Conservation (phyloP, 2,329 filamentous ascomycete species). For the Ustilaginoidea virens region DNA sequence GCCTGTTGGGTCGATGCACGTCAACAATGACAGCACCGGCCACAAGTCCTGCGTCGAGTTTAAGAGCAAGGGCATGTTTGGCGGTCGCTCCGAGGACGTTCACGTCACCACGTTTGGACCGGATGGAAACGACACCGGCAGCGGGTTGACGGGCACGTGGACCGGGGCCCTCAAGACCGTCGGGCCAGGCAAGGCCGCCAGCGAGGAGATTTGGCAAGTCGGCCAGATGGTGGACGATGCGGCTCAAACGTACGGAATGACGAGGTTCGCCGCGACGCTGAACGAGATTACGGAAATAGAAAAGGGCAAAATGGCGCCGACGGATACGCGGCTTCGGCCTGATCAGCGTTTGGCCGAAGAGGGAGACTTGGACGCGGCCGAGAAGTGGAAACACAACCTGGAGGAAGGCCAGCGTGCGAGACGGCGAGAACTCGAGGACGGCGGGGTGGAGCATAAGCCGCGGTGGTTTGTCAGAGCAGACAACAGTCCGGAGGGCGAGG, state of each 20-base stretch:
- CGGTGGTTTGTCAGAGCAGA: conserved; percentile 70
- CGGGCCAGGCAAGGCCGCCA: conserved; percentile 43
- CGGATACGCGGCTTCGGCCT: conserved; percentile 69
- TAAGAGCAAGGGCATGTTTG: conserved; percentile 93
- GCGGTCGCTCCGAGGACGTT: conserved; percentile 83
- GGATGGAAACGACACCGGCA: conserved; percentile 48
- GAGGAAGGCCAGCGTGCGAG: conserved; percentile 75
- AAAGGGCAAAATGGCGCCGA: conserved; percentile 56
- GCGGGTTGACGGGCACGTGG: conserved; percentile 72
- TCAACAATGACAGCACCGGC: conserved; percentile 71
- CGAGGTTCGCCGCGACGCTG: conserved; percentile 67
- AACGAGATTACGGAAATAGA: conserved; percentile 83
- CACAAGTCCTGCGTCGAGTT: conserved; percentile 80
- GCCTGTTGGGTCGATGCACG: conserved; percentile 77
- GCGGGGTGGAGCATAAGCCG: conserved; percentile 56
- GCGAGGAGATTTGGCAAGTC: conserved; percentile 61
- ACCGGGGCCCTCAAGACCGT: conserved; percentile 56
- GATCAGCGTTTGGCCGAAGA: conserved; percentile 78
- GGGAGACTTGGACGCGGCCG: conserved; percentile 69
- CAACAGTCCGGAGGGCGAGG: conserved; percentile 42
- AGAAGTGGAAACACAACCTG: conserved; percentile 65
- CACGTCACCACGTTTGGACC: conserved; percentile 55
- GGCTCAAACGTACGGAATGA: conserved; percentile 72
- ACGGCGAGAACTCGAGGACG: conserved; percentile 59
- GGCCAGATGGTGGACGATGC: conserved; percentile 68